Evolutionary conservation across 352 stramenopile species (phyloP), one percentile per base, ranked within the genome.

Genomic region (Globisporangium apiculatum): DNA sequence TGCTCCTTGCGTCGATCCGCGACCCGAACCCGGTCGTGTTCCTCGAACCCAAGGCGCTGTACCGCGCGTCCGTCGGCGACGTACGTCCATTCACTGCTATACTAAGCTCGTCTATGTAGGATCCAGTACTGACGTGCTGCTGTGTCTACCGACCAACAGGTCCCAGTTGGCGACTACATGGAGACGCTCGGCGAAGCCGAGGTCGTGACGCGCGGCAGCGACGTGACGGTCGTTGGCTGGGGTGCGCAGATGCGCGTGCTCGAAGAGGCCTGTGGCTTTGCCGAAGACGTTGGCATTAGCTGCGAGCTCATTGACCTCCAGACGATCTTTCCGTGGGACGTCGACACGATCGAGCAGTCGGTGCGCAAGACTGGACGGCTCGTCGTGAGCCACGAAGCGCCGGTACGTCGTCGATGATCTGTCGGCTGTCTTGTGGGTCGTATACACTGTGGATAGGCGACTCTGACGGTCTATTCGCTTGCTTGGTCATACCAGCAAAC

Each of bases 41-140:
- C 71, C 87, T 99, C 46, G 97, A 99, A 69, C 96, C 97, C 3
- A 99, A 99, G 75, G 89, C 94, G 51, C 75, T 99, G n/a, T 99
- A 99, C 71, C 85, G 96, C 53, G 89, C 95, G 37, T 88, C 94
- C 9, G 96, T 99, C 2, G 96, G 89, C 65, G 92, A 99, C 45
- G 95, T 79, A 62, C 12, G 42, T 51, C 11, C 6, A 8, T 51
- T 31, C 5, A 9, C 5, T 11, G 5, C 10, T 24, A 46, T 35
- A 11, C n/a, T 45, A 18, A 48, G 11, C 12, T 7, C 12, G 4
- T 8, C 42, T 47, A 37, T 58, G 18, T 31, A 31, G 24, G 24
- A 31, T 31, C 24, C 24, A 31, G 24, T 31, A 31, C 24, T 41
- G n/a, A 10, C 17, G 11, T 18, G 61, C 35, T 43, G 12, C 24